Evolutionary conservation across 164 flowering plant species (phyloP).

Genomic region (Stephania yunnanensis): DNA sequence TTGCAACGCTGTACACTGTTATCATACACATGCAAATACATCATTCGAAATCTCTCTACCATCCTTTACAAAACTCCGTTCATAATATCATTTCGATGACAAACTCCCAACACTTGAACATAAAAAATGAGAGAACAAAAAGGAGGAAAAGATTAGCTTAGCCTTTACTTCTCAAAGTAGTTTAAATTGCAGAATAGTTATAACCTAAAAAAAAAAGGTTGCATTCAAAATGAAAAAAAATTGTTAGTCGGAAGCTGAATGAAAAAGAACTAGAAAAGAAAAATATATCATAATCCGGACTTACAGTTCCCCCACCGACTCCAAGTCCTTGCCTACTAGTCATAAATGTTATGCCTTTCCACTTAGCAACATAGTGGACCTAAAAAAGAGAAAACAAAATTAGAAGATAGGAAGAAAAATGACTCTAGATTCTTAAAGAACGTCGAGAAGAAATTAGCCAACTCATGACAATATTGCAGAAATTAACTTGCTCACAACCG

Average conservation of each 20-base stretch:
- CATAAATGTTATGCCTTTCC: conserved; percentile 91
- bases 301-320: conserved; percentile 92
- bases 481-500: conserved; percentile 49
- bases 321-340: conserved; percentile 97
- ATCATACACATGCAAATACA: too few relatives aligned
- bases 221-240: not conserved
- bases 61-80: too few relatives aligned
- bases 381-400: conserved; percentile 20
- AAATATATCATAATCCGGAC: conserved; percentile 11
- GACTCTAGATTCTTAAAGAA: not conserved
- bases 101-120: too few relatives aligned
- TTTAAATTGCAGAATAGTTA: too few relatives aligned
- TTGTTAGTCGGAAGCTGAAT: not conserved
- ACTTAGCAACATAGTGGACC: conserved; percentile 98
- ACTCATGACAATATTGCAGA: conserved; percentile 13
- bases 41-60: too few relatives aligned
- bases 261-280: not conserved
- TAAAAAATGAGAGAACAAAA: too few relatives aligned
- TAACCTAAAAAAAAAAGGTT: too few relatives aligned
- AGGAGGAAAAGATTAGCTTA: too few relatives aligned
- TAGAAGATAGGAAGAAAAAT: not conserved
- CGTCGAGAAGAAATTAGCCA: not conserved
- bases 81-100: not conserved
- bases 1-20: too few relatives aligned
- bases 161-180: too few relatives aligned